A percentile compares a stretch with the other conserved stretches of the same genome.
Conservation (phyloP, 768 basidiomycete species). For the Chiua virens region DNA sequence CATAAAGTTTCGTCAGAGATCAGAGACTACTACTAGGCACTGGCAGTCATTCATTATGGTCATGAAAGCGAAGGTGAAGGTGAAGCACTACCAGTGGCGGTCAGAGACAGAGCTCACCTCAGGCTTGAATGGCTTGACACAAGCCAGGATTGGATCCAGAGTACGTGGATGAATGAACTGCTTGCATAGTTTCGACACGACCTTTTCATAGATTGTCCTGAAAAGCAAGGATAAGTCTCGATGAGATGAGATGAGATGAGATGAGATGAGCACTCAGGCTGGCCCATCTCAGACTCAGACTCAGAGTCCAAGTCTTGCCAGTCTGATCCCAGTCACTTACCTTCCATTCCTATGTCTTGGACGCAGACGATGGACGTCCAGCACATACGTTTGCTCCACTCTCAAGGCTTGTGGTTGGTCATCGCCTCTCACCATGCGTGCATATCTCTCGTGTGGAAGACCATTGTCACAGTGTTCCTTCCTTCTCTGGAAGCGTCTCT, state of each 20-base stretch:
- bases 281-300: too few species aligned
- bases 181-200: background rate
- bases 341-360: background rate
- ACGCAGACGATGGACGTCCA: background rate
- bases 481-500: background rate
- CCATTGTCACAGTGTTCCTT: background rate
- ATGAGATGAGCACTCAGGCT: too few species aligned
- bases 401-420: constrained; percentile 3
- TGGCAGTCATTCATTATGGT: too few species aligned
- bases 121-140: background rate
- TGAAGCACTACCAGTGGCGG: too few species aligned
- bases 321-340: too few species aligned
- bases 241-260: background rate
- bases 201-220: background rate
- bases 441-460: background rate
- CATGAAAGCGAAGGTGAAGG: too few species aligned
- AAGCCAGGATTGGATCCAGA: background rate
- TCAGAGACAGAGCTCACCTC: background rate
- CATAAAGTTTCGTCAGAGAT: too few species aligned
- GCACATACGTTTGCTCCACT: background rate
- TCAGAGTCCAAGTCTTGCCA: too few species aligned
- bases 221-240: background rate
- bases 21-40: too few species aligned
- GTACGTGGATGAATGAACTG: background rate
- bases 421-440: background rate